These are phyloP conservation scores for Gilbertella persicaria DNA, from an alignment of 371 early-diverging fungal genomes.

Conservation along the genomic window DNA sequence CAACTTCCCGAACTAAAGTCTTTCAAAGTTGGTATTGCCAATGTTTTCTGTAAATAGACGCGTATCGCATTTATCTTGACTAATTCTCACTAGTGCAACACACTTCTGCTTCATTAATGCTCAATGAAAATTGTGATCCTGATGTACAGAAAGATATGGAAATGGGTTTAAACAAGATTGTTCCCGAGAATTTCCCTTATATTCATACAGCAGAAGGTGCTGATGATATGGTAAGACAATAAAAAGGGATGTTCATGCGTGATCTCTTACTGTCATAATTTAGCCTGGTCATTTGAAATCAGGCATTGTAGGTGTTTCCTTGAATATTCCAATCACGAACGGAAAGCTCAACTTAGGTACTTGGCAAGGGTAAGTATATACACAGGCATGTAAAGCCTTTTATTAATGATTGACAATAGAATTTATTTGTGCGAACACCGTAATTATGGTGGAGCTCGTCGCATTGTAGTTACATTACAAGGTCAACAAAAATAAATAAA, in stretches of 20 bases:
- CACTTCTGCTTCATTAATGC: constrained; percentile 85
- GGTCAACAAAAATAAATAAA: constrained; percentile 55
- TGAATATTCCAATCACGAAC: constrained; percentile 85
- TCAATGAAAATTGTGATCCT: constrained; percentile 87
- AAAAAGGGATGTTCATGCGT: neutral
- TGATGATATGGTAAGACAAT: constrained; percentile 48
- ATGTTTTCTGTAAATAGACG: constrained; percentile 71
- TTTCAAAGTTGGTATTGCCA: constrained; percentile 82
- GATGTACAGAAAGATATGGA: constrained; percentile 85
- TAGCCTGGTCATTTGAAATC: constrained; percentile 89
- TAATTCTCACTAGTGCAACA: constrained; percentile 69
- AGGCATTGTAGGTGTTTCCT: constrained; percentile 80
- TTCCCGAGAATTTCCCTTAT: constrained; percentile 78
- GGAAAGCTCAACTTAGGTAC: constrained; percentile 81
- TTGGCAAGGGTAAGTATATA: constrained; percentile 93
- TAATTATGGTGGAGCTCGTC: constrained; percentile 61
- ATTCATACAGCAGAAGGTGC: constrained; percentile 77
- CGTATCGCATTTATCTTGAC: neutral
- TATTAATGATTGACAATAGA: no score
- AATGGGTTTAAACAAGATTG: constrained; percentile 55
- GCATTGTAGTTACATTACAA: constrained; percentile 73
- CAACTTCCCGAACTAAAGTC: constrained; percentile 67
- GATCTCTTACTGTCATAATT: constrained; percentile 26
- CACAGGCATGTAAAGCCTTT: no score
- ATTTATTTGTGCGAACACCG: constrained; percentile 82